Conservation (phyloP, 148 eudicot genomes). For the Gaultheria prostrata region DNA sequence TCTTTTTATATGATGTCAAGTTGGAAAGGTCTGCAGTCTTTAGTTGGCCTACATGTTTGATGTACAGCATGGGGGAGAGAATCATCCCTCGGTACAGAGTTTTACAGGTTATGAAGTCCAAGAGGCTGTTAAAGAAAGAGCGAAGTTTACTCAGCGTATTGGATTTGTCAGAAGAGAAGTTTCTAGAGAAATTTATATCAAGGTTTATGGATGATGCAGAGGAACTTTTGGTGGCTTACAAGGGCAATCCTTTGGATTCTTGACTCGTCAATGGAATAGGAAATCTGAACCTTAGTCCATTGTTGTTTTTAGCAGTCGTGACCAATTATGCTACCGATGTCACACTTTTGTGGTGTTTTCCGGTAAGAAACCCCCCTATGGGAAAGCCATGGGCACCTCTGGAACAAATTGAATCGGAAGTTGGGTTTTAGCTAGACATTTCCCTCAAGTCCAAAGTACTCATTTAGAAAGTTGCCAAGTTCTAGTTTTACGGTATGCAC, state of each 20-base stretch:
- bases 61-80: slow-evolving; percentile 26
- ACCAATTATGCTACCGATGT: background rate
- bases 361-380: background rate
- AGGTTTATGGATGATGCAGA: slow-evolving; percentile 18
- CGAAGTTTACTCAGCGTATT: slow-evolving; percentile 11
- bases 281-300: background rate
- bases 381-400: background rate
- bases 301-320: background rate
- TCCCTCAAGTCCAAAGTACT: background rate
- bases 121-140: slow-evolving; percentile 24
- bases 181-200: slow-evolving; percentile 21
- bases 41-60: slow-evolving; percentile 17
- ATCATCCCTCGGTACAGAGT: slow-evolving; percentile 28
- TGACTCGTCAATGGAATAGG: slow-evolving; percentile 15
- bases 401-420: background rate
- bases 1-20: slow-evolving; percentile 19
- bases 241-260: slow-evolving; percentile 16
- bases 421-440: background rate
- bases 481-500: background rate
- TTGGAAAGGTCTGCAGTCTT: slow-evolving; percentile 20
- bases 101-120: slow-evolving; percentile 23
- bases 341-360: background rate
- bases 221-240: slow-evolving; percentile 27
- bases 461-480: background rate
- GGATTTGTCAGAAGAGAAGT: slow-evolving; percentile 17